phyloP scores from a whole-genome alignment of 441 rosid genomes.

The Jatropha podagrica region DNA sequence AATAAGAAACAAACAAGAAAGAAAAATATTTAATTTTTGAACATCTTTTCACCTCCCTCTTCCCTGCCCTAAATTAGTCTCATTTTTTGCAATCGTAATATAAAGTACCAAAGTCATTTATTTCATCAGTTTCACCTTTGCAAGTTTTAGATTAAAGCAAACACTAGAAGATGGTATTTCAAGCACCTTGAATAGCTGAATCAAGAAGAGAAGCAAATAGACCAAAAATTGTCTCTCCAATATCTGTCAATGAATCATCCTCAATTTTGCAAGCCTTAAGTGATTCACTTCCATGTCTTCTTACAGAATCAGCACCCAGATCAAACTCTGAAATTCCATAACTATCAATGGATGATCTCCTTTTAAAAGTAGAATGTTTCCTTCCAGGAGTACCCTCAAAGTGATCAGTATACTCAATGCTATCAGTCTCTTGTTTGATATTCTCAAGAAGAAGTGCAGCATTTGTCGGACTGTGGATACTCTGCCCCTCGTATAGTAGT shows the following conservation, averaged over 20 bases:
- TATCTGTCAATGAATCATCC: conserved; percentile 64
- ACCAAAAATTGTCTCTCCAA: conserved; percentile 71
- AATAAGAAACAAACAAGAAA: background rate
- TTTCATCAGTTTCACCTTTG: background rate
- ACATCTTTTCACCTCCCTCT: background rate
- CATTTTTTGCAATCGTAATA: background rate
- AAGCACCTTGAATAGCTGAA: conserved; percentile 86
- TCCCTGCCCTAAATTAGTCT: background rate
- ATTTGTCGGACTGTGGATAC: conserved; percentile 89
- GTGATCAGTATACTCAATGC: conserved; percentile 47
- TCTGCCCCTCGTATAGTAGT: conserved; percentile 72
- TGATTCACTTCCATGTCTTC: conserved; percentile 57
- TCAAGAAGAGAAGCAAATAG: conserved; percentile 85
- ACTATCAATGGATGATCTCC: conserved; percentile 44
- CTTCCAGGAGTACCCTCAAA: conserved; percentile 44
- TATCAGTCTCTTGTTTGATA: conserved; percentile 83
- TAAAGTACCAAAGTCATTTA: background rate
- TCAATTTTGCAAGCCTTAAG: conserved; percentile 85
- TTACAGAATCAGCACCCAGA: conserved; percentile 41
- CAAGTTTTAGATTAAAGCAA: background rate
- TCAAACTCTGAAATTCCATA: conserved; percentile 45
- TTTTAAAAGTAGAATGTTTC: conserved; percentile 48
- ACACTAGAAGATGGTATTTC: background rate
- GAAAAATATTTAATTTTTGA: background rate
- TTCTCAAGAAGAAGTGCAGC: conserved; percentile 92